Evolutionary conservation across 306 rosid species (phyloP), one percentile per base, ranked within the genome.

Genomic region (Quillaja saponaria): DNA sequence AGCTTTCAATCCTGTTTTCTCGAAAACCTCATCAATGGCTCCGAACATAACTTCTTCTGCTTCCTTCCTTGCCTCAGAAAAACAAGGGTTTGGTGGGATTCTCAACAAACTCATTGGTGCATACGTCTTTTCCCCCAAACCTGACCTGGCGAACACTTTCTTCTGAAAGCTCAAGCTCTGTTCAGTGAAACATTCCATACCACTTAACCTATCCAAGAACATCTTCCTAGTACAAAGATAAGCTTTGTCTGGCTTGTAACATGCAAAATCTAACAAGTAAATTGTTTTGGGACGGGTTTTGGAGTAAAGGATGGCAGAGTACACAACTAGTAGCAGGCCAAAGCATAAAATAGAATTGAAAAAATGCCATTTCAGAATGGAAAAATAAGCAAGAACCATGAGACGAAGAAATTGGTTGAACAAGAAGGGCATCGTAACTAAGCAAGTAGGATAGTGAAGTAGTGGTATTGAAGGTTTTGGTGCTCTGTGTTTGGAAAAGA

Each of bases 241-340:
- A 0, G 52, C 13, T 3, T 0, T 0, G 31, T 52, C 20, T 3
- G 76, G 72, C 16, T 59, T 76, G 55, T 25, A 70, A 55, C 76
- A 64, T 6, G 81, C 58, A 13, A 58, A 76, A 45, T 76, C 73
- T 11, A 76, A 65, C 65, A 76, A 19, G 61, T 70, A 76, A 18
- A 76, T 20, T 18, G 33, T 64, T 58, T 17, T 64, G 9, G 75
- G 68, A 16, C 31, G 18, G 2, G 13, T 64, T 31, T 12, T 60
- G 2, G 69, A 12, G 6, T 45, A 52, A 25, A 52, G 50, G 60
- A 38, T 52, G 0, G 16, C 7, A n/a, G n/a, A n/a, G n/a, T n/a
- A n/a, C n/a, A n/a, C n/a, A n/a, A n/a, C n/a, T n/a, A 25, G 31
- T 25, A 25, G 2, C 4, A 25, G 31, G 31, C 31, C 31, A 25